Conservation (phyloP, 1,284 basidiomycete genomes). For the Puccinia polysora region DNA sequence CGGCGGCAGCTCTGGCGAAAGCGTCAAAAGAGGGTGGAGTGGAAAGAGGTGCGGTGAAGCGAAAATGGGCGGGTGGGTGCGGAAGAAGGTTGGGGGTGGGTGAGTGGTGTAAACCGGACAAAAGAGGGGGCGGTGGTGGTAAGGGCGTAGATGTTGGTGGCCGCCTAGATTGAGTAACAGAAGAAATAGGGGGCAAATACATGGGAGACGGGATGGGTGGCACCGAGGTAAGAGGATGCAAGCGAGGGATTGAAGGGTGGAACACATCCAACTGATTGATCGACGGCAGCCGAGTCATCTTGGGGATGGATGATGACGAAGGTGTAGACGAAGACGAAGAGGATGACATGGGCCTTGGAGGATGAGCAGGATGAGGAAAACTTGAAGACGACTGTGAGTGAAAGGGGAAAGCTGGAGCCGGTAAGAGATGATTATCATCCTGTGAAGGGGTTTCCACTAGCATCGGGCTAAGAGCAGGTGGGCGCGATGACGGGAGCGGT, state of each 20-base stretch:
- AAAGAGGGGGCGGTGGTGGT: slow-evolving; percentile 12
- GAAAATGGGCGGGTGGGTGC: slow-evolving; percentile 25
- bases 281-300: slow-evolving; percentile 35
- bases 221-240: slow-evolving; percentile 31
- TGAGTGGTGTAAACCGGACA: slow-evolving; percentile 8
- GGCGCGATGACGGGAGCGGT: neutral
- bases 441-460: slow-evolving; percentile 5
- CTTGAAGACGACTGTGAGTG: slow-evolving; percentile 13
- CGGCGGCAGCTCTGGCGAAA: slow-evolving; percentile 37
- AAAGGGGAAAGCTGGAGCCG: slow-evolving; percentile 25
- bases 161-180: slow-evolving; percentile 14
- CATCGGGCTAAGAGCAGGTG: neutral
- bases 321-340: slow-evolving; percentile 33
- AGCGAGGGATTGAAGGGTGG: slow-evolving; percentile 22
- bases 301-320: slow-evolving; percentile 26
- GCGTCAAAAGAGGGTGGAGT: slow-evolving; percentile 41
- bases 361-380: slow-evolving; percentile 11
- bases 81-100: neutral
- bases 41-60: slow-evolving; percentile 32
- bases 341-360: slow-evolving; percentile 38
- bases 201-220: slow-evolving; percentile 13
- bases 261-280: slow-evolving; percentile 42
- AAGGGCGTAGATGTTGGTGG: slow-evolving; percentile 1
- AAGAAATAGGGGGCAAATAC: slow-evolving; percentile 29
- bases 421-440: slow-evolving; percentile 4